Conservation (phyloP, 2,329 filamentous ascomycete species). For the Xylariaceae sp. region DNA sequence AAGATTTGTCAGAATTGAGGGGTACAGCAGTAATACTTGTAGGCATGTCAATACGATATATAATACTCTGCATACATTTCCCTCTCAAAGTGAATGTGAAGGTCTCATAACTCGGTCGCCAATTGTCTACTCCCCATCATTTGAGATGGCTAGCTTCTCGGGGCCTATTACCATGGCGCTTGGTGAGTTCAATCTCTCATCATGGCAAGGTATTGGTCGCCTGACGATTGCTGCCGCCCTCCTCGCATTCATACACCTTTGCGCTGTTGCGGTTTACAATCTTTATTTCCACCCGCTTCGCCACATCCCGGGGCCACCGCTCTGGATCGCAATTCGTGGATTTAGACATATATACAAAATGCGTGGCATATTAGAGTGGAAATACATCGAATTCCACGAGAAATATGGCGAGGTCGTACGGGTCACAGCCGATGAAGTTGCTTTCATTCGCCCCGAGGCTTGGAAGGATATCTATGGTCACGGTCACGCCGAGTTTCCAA, state of each 20-base stretch:
- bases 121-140: neutral
- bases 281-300: slow-evolving; percentile 42
- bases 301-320: slow-evolving; percentile 36
- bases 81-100: neutral
- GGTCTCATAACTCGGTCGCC: neutral
- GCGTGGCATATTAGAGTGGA: slow-evolving; percentile 20
- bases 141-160: slow-evolving; percentile 21
- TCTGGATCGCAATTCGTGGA: slow-evolving; percentile 38
- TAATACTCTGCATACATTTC: neutral
- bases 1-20: slow-evolving; percentile 25
- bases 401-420: slow-evolving; percentile 46
- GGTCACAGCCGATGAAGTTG: slow-evolving; percentile 46
- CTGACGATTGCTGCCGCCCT: slow-evolving; percentile 4
- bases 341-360: slow-evolving; percentile 27
- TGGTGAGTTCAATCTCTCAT: slow-evolving; percentile 17
- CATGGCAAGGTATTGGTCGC: slow-evolving; percentile 20
- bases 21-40: no score
- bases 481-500: slow-evolving; percentile 38
- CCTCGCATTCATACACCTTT: slow-evolving; percentile 24
- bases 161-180: slow-evolving; percentile 14
- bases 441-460: slow-evolving; percentile 45
- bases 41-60: no score
- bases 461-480: slow-evolving; percentile 52
- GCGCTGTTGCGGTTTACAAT: slow-evolving; percentile 32
- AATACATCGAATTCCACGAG: slow-evolving; percentile 32